Evolutionary conservation across 495 filamentous ascomycete species (phyloP), one percentile per base, ranked within the genome.

Genomic region (Neurospora tetrasperma): DNA sequence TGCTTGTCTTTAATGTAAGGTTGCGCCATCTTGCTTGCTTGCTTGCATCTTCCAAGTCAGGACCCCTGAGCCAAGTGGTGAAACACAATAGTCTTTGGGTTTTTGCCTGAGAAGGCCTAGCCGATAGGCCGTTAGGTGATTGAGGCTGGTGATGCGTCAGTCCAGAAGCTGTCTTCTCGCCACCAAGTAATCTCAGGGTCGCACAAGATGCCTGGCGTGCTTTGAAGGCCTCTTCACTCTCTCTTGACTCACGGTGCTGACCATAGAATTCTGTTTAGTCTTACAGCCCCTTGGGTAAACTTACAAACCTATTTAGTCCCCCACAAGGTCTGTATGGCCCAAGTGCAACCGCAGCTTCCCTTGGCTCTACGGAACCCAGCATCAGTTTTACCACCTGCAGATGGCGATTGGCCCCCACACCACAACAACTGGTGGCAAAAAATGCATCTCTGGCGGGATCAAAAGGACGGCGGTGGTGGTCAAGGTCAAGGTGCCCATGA

Each of bases 1-100:
- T 54, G 39, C 68, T 42, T 43, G 46, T 71, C 72, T 54, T 71
- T 76, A 44, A 73, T 76, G 69, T 62, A 54, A 48, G 62, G 42
- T 66, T 20, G 11, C 68, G 12, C 40, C 35, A 71, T 14, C 69
- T 75, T 66, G 35, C 40, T 38, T 39, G 39, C 39, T 69, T 75
- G 38, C 42, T 69, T 38, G 41, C 66, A 20, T 31, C 69, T n/a
- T 71, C 31, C 27, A 62, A 62, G 11, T 31, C 54, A 62, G 31
- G 4, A 31, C 54, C 54, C 54, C 5, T 62, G 54, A 2, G 54
- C 23, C 23, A 62, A 31, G 0, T 62, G 54, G 54, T 62, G 54
- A 31, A 7, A 62, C 54, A 31, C 23, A 12, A 31, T 31, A 23
- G 46, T 62, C 23, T 62, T 8, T 27, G 1, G 23, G 23, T 16